A percentile compares a stretch with the other conserved stretches of the same genome.
Evolutionary conservation across 225 moss, liverwort and hornwort genomes (phyloP).

Genomic region (Bryoerythrophyllum caledonicum): DNA sequence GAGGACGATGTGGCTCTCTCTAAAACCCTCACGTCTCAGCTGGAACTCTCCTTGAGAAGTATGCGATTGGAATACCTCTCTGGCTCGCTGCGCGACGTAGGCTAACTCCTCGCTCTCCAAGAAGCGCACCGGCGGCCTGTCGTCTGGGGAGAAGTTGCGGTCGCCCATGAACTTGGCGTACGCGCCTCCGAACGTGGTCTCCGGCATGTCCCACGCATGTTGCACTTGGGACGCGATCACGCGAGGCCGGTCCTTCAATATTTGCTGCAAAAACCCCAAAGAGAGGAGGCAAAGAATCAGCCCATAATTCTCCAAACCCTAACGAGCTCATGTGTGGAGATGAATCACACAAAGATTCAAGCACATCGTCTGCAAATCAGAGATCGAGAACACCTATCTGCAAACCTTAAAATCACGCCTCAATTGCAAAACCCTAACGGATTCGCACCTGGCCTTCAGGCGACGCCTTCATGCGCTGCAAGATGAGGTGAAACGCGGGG

Average conservation of each 20-base stretch:
- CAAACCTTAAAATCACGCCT: no score
- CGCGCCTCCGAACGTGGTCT: conserved; percentile 86
- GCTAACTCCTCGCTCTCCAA: conserved; percentile 89
- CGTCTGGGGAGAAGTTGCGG: conserved; percentile 96
- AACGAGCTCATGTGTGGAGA: neutral
- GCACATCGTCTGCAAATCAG: no score
- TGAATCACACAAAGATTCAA: conserved; percentile 2
- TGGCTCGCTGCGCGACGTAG: conserved; percentile 82
- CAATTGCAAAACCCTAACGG: conserved; percentile 11
- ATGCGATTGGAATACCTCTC: conserved; percentile 47
- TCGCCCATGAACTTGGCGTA: conserved; percentile 99
- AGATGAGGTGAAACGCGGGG: conserved; percentile 68
- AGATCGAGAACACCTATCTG: neutral
- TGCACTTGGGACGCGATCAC: conserved; percentile 79
- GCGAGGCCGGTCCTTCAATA: conserved; percentile 76
- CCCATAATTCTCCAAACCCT: conserved; percentile 3
- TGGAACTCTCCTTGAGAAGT: no score
- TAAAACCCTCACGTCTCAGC: no score
- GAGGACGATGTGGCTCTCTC: no score
- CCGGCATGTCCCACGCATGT: conserved; percentile 90
- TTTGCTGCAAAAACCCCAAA: conserved; percentile 40
- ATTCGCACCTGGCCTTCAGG: conserved; percentile 69
- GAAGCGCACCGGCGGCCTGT: conserved; percentile 88
- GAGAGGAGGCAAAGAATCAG: conserved; percentile 7
- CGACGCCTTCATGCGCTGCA: conserved; percentile 73